Conservation (phyloP, 2,329 filamentous ascomycete genomes). For the Akanthomyces lecanii region DNA sequence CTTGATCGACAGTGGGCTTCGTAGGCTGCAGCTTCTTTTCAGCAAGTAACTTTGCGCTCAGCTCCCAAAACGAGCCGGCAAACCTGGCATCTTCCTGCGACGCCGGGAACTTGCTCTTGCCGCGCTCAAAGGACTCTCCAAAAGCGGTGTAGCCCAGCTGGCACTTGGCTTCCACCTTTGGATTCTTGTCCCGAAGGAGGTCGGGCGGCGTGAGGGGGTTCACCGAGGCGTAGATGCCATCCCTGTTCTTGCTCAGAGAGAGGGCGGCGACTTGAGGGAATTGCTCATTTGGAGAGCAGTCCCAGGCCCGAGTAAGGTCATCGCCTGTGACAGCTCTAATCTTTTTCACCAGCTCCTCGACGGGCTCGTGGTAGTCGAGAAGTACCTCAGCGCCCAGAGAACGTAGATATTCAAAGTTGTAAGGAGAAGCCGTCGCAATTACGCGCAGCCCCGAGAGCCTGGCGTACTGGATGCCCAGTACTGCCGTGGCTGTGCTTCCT, state of each 20-base stretch:
- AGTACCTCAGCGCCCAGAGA: conserved; percentile 41
- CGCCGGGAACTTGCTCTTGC: conserved; percentile 21
- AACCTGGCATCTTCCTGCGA: conserved; percentile 31
- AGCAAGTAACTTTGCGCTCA: conserved; percentile 30
- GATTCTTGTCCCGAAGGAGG: neutral
- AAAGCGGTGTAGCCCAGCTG: conserved; percentile 38
- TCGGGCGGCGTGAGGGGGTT: neutral
- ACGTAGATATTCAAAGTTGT: conserved; percentile 34
- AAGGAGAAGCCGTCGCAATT: conserved; percentile 36
- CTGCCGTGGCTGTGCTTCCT: conserved; percentile 51
- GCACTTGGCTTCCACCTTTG: conserved; percentile 22
- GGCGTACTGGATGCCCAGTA: conserved; percentile 45
- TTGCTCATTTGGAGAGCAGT: conserved; percentile 18
- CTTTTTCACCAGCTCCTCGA: neutral
- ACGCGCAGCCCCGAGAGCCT: conserved; percentile 38
- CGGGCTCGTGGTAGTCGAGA: conserved; percentile 40
- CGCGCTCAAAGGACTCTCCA: conserved; percentile 31
- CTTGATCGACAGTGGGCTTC: conserved; percentile 21
- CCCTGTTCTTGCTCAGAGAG: neutral
- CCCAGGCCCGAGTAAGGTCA: neutral
- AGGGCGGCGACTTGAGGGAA: conserved; percentile 2
- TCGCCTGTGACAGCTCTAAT: neutral
- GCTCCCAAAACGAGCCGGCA: conserved; percentile 34
- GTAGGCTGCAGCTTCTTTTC: conserved; percentile 33
- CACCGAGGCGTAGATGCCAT: conserved; percentile 9